These are phyloP conservation scores for Arabidopsis lyrata DNA, from an alignment of 441 rosid genomes.

Conservation along the genomic window DNA sequence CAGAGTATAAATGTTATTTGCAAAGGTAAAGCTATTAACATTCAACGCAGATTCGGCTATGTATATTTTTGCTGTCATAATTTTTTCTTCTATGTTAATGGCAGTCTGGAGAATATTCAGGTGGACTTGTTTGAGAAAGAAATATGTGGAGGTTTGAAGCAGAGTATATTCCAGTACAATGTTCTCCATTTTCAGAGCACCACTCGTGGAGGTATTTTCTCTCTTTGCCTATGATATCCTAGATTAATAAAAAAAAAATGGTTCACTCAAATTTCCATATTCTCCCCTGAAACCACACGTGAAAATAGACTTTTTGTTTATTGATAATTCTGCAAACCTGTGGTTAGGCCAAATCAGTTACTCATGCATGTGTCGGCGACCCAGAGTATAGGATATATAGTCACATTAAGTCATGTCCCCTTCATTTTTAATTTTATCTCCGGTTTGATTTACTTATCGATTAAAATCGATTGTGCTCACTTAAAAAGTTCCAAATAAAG, in stretches of 20 bases:
- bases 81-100: conserved; percentile 42
- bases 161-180: conserved; percentile 73
- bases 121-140: conserved; percentile 76
- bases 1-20: conserved; percentile 50
- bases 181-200: conserved; percentile 64
- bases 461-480: no score
- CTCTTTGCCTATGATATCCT: conserved; percentile 3
- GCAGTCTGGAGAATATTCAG: conserved; percentile 94
- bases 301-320: neutral
- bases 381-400: neutral
- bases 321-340: neutral
- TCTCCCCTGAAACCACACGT: neutral
- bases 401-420: neutral
- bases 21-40: conserved; percentile 59
- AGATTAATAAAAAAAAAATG: neutral
- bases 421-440: neutral
- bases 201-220: conserved; percentile 61
- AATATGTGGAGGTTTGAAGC: conserved; percentile 70
- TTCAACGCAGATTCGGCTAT: conserved; percentile 14
- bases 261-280: neutral
- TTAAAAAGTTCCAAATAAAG: neutral
- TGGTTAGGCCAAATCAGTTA: neutral
- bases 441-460: neutral
- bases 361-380: neutral
- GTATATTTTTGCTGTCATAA: conserved; percentile 6